Evolutionary conservation across 768 basidiomycete species (phyloP).

Genomic region (Mycena latifolia): DNA sequence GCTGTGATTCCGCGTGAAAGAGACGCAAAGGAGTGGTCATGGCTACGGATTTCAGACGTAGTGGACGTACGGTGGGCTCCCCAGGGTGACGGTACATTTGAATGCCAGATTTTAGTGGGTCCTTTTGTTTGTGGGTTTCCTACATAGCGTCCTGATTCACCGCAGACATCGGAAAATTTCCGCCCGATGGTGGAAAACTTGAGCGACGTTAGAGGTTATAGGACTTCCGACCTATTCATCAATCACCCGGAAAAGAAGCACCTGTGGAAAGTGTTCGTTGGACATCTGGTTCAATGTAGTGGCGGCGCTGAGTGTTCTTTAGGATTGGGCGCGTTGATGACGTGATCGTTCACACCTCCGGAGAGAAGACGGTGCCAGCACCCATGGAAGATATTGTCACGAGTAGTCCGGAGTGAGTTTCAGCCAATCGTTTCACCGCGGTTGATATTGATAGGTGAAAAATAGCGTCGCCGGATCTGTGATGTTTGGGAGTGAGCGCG

Average conservation of each 20-base stretch:
- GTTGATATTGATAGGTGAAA: not conserved
- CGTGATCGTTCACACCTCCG: conserved; percentile 45
- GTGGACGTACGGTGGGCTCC: conserved; percentile 47
- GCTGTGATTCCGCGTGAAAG: conserved; percentile 29
- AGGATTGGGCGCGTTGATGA: conserved; percentile 51
- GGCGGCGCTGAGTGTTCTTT: not conserved
- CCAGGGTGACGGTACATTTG: conserved; percentile 51
- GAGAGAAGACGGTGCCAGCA: conserved; percentile 48
- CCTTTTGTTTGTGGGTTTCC: not conserved
- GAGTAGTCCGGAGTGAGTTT: conserved; percentile 34
- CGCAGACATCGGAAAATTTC: conserved; percentile 44
- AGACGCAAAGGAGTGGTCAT: conserved; percentile 46
- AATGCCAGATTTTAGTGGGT: conserved; percentile 53
- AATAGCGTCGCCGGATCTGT: conserved; percentile 46
- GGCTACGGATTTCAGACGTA: conserved; percentile 44
- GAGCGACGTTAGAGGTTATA: conserved; percentile 50
- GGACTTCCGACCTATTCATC: conserved; percentile 52
- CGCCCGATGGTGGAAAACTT: conserved; percentile 48
- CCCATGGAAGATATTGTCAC: conserved; percentile 41
- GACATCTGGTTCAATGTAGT: not conserved
- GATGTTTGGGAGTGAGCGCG: conserved; percentile 54
- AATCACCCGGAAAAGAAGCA: conserved; percentile 52
- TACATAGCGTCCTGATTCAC: not conserved
- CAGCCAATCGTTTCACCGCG: not conserved
- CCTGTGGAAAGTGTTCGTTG: conserved; percentile 51